Evolutionary conservation across 345 rosid genomes (phyloP).

Genomic region (Reutealis trisperma): DNA sequence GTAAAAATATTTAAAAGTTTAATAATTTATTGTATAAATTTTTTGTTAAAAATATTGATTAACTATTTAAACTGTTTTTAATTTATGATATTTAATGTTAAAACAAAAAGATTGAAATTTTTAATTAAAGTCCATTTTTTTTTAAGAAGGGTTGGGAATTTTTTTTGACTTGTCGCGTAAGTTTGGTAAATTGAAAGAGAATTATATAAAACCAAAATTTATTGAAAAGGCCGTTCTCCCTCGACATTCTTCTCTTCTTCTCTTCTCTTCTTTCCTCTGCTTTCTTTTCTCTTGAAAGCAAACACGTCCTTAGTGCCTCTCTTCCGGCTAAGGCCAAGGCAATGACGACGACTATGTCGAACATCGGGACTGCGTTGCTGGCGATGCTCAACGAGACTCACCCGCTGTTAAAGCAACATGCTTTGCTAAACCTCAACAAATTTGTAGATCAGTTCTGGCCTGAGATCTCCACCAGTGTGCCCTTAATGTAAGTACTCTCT

Average conservation of each 20-base stretch:
- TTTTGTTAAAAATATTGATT: too few relatives aligned
- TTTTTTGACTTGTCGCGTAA: conserved; percentile 25
- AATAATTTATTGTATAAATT: too few relatives aligned
- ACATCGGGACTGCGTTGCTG: conserved; percentile 88
- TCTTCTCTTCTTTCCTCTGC: background rate
- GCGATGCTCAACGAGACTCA: conserved; percentile 96
- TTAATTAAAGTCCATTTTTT: too few relatives aligned
- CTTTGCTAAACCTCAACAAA: conserved; percentile 80
- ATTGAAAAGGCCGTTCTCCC: background rate
- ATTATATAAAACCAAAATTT: background rate
- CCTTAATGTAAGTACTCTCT: conserved; percentile 60
- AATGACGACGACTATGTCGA: conserved; percentile 75
- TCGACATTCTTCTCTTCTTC: background rate
- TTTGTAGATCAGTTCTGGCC: conserved; percentile 96
- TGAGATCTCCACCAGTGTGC: conserved; percentile 98
- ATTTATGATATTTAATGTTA: too few relatives aligned
- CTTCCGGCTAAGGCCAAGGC: background rate
- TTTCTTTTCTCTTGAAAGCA: too few relatives aligned
- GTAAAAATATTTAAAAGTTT: too few relatives aligned
- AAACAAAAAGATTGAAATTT: too few relatives aligned
- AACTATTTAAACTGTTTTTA: too few relatives aligned
- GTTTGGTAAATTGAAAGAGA: background rate
- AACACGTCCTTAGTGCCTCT: background rate
- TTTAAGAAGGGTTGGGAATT: background rate
- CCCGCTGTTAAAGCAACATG: conserved; percentile 83